Base-by-base conservation (phyloP, 225 moss, liverwort and hornwort genomes). In the Marchantia polymorpha region DNA sequence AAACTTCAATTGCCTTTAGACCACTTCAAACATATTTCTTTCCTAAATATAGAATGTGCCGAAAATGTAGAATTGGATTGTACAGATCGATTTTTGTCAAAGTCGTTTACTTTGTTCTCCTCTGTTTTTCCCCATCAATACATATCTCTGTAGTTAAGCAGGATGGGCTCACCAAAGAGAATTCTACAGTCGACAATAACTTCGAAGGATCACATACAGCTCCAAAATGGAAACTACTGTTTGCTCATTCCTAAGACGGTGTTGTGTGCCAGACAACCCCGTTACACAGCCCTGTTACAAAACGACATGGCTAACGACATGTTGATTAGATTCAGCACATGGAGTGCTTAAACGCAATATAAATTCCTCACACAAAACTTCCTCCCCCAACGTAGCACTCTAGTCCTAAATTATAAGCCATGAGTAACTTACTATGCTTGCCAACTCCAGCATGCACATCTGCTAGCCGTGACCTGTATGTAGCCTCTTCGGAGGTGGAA, bases 381-480 rank as follows among this genome's bases (percentile, higher is more conserved):
- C 7, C 60, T 22, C 15, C 31, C 46, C 39, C 30, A 39, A 46
- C 20, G 14, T 76, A 19, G 29, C 60, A 46, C 4, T 46, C 29
- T 76, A n/a, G 12, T 60, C 5, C 61, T 47, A 31, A 76, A 39
- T 31, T 39, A 39, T 60, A 61, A 73, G 13, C 58, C 54, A 46
- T 27, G 55, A 52, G 29, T 53, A 60, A 60, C 76, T n/a, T 60
- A 76, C 60, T 59, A 47, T 76, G 76, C 76, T 22, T 39, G 59
- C 58, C 22, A 30, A 6, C 17, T 72, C 47, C 71, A 3, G 75
- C 59, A 12, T 19, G 55, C 74, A 27, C 54, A 30, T 56, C 55
- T 75, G 55, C 76, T 76, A 76, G 60, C 19, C 60, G 16, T 22
- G 12, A 76, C 22, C 12, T 47, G n/a, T 60, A 52, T 22, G 39